Evolutionary conservation across 2,329 filamentous ascomycete species (phyloP).

Genomic region (Chalaropsis ovoidea): DNA sequence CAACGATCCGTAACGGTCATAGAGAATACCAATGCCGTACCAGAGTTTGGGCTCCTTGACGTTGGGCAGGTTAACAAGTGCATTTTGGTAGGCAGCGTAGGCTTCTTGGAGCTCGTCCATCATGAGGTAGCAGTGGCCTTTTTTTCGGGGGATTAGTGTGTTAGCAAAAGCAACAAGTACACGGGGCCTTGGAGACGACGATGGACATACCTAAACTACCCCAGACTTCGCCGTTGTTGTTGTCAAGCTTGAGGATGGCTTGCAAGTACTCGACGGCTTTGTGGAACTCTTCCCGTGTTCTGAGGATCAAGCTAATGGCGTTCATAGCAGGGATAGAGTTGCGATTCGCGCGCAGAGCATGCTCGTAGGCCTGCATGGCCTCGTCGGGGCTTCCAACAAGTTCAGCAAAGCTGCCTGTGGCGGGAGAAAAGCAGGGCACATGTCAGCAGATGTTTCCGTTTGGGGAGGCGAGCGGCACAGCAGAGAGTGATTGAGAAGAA

Average conservation of each 20-base stretch:
- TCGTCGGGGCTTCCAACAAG: conserved; percentile 79
- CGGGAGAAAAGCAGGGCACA: not conserved
- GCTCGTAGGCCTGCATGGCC: conserved; percentile 82
- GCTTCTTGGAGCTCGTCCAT: conserved; percentile 96
- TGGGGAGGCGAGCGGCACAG: conserved; percentile 28
- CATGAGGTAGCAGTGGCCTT: conserved; percentile 97
- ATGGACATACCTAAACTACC: conserved; percentile 67
- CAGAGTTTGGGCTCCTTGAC: conserved; percentile 83
- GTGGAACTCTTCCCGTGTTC: conserved; percentile 84
- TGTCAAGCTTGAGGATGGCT: conserved; percentile 81
- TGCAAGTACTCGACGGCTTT: conserved; percentile 90
- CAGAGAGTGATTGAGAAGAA: not conserved
- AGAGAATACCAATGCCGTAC: conserved; percentile 97
- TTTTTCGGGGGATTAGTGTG: not conserved
- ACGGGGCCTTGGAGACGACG: not conserved
- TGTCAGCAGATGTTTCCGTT: not conserved
- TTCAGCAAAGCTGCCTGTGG: conserved; percentile 70
- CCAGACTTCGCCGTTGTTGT: conserved; percentile 88
- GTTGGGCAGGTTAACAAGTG: conserved; percentile 81
- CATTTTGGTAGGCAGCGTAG: conserved; percentile 92
- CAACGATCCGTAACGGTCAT: conserved; percentile 89
- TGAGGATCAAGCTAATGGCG: conserved; percentile 80
- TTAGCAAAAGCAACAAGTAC: not conserved
- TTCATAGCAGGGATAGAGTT: conserved; percentile 89
- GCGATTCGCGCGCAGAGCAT: conserved; percentile 74